A percentile compares a stretch with the other conserved stretches of the same genome.
These are phyloP conservation scores for Exserohilum turcica DNA, from an alignment of 2,329 filamentous ascomycete species.

Conservation along the genomic window DNA sequence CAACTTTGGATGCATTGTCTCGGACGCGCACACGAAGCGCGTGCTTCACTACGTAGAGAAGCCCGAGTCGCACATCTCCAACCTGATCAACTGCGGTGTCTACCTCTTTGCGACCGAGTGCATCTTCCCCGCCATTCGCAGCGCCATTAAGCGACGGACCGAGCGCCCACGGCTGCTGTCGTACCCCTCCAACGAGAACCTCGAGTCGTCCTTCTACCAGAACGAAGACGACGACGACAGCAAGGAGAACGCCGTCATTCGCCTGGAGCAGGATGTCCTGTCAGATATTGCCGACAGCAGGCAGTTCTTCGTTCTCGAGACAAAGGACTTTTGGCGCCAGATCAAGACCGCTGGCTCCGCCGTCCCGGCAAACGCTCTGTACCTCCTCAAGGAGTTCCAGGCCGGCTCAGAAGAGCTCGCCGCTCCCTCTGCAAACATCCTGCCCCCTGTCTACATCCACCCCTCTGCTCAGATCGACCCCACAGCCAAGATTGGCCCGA, in stretches of 20 bases:
- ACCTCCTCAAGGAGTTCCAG: conserved; percentile 93
- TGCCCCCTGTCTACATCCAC: conserved; percentile 94
- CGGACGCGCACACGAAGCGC: conserved; percentile 88
- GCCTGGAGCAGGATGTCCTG: conserved; percentile 95
- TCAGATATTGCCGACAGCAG: conserved; percentile 95
- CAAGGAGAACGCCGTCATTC: conserved; percentile 82
- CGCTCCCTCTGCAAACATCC: conserved; percentile 80
- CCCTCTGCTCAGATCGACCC: conserved; percentile 88
- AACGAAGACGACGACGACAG: conserved; percentile 72
- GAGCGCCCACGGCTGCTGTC: conserved; percentile 88
- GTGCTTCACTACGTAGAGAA: conserved; percentile 99
- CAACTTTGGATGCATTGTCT: conserved; percentile 98
- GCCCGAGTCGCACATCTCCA: conserved; percentile 95
- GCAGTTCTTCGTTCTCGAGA: conserved; percentile 98
- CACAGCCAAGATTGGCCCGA: conserved; percentile 93
- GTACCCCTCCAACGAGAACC: conserved; percentile 95
- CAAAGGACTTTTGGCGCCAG: conserved; percentile 99
- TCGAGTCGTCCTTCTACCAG: conserved; percentile 70
- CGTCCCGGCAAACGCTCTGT: conserved; percentile 93
- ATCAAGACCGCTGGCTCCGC: conserved; percentile 99
- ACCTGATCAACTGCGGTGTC: conserved; percentile 98
- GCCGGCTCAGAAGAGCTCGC: conserved; percentile 80
- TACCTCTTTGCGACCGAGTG: conserved; percentile 95
- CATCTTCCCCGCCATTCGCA: conserved; percentile 94
- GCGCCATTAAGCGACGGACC: conserved; percentile 91